Evolutionary conservation across 768 basidiomycete species (phyloP).

Genomic region (Mycena vulgaris): DNA sequence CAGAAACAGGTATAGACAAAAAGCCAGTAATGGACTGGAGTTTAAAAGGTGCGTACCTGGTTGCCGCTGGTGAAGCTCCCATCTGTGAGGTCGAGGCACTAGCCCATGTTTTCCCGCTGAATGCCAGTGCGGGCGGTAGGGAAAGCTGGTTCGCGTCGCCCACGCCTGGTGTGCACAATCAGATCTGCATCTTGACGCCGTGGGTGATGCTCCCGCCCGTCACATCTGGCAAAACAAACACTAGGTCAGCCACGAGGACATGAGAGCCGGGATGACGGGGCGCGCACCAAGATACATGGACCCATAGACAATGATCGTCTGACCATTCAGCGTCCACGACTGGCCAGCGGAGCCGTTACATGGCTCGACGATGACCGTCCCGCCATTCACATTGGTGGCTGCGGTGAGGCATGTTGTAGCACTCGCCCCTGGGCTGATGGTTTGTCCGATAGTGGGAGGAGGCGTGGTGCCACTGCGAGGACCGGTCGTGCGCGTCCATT

Average conservation of each 20-base stretch:
- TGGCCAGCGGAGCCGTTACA: constrained; percentile 22
- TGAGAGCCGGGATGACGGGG: not conserved
- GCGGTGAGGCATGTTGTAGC: constrained; percentile 1
- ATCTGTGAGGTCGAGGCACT: constrained; percentile 41
- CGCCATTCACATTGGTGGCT: constrained; percentile 5
- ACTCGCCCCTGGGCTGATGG: constrained; percentile 9
- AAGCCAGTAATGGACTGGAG: not conserved
- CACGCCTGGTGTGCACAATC: constrained; percentile 35
- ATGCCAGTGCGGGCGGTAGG: constrained; percentile 10
- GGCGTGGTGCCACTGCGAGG: not conserved
- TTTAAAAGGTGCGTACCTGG: not conserved
- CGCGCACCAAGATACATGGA: constrained; percentile 40
- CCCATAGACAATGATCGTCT: constrained; percentile 17
- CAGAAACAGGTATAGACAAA: not conserved
- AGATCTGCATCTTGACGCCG: constrained; percentile 45
- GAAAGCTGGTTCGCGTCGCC: constrained; percentile 38
- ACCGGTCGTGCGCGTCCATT: constrained; percentile 26
- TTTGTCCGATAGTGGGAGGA: constrained; percentile 7
- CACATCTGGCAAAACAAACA: constrained; percentile 27
- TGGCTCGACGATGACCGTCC: constrained; percentile 11
- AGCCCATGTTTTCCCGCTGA: constrained; percentile 35
- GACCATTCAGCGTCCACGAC: constrained; percentile 13
- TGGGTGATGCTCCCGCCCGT: constrained; percentile 37
- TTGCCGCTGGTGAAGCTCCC: constrained; percentile 40
- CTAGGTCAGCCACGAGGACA: not conserved